phyloP scores from a whole-genome alignment of 495 filamentous ascomycete species.

The Aspergillus leporis region DNA sequence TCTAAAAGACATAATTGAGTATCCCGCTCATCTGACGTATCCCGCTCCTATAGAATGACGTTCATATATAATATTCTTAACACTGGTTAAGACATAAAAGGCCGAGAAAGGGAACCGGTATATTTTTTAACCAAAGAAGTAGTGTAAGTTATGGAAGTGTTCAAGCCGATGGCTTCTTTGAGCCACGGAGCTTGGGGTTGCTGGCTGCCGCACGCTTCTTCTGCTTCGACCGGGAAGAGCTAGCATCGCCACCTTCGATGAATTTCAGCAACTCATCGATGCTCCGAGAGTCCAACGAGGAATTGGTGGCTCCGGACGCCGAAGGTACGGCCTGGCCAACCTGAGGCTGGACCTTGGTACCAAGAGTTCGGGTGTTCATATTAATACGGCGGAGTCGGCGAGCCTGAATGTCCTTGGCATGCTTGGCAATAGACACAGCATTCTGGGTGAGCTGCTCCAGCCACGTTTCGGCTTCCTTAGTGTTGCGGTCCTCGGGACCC shows the following conservation, averaged over 20 bases:
- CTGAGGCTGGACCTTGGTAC: slow-evolving; percentile 52
- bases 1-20: slow-evolving; percentile 18
- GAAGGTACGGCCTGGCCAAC: slow-evolving; percentile 55
- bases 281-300: slow-evolving; percentile 65
- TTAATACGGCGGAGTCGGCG: slow-evolving; percentile 63
- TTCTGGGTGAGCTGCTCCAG: slow-evolving; percentile 94
- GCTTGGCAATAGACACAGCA: slow-evolving; percentile 89
- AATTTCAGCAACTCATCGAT: slow-evolving; percentile 86
- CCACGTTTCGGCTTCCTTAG: slow-evolving; percentile 92
- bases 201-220: slow-evolving; percentile 64
- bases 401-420: slow-evolving; percentile 80
- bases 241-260: slow-evolving; percentile 69
- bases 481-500: slow-evolving; percentile 88
- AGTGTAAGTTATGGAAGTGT: not conserved
- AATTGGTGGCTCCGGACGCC: slow-evolving; percentile 38
- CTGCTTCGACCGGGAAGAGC: slow-evolving; percentile 57
- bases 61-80: slow-evolving; percentile 31
- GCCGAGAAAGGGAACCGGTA: slow-evolving; percentile 9
- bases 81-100: slow-evolving; percentile 37
- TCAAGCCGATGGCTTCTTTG: slow-evolving; percentile 46
- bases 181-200: slow-evolving; percentile 69
- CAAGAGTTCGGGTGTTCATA: slow-evolving; percentile 55
- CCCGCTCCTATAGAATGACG: slow-evolving; percentile 27
- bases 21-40: slow-evolving; percentile 36
- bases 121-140: slow-evolving; percentile 9